Evolutionary conservation across 345 rosid species (phyloP).

Genomic region (Excoecaria agallocha): DNA sequence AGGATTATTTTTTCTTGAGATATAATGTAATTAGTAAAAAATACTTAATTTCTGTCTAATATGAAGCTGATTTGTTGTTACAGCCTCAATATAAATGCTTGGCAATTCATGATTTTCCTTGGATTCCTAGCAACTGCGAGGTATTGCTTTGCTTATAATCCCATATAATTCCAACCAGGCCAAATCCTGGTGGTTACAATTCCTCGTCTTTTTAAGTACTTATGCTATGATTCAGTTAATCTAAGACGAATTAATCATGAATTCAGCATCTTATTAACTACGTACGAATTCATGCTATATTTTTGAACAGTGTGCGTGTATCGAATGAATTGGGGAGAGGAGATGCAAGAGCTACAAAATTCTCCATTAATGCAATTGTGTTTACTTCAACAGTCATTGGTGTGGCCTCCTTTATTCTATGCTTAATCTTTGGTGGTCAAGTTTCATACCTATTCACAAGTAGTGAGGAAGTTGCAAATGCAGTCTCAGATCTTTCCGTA

Average conservation of each 20-base stretch:
- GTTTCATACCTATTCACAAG: slow-evolving; percentile 43
- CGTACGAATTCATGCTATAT: too few species aligned
- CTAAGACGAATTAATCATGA: too few species aligned
- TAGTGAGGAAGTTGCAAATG: slow-evolving; percentile 39
- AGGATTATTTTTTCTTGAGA: not conserved
- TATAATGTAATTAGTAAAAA: not conserved
- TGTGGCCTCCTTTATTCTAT: slow-evolving; percentile 35
- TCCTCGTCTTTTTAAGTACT: too few species aligned
- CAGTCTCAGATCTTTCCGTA: slow-evolving; percentile 44
- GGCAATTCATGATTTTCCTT: slow-evolving; percentile 56
- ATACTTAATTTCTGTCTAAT: not conserved
- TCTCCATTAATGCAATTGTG: slow-evolving; percentile 49
- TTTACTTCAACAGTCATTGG: slow-evolving; percentile 37
- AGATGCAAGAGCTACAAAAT: slow-evolving; percentile 45
- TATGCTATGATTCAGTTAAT: too few species aligned
- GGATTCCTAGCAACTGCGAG: slow-evolving; percentile 54
- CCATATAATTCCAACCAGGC: not conserved
- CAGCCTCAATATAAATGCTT: slow-evolving; percentile 45
- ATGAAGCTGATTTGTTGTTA: not conserved
- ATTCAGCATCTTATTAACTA: too few species aligned
- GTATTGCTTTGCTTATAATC: slow-evolving; percentile 16
- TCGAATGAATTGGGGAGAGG: slow-evolving; percentile 69
- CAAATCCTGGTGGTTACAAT: too few species aligned
- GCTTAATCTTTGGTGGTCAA: slow-evolving; percentile 39
- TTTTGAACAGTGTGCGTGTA: slow-evolving; percentile 46